A percentile compares a stretch with the other conserved stretches of the same genome.
Conservation (phyloP, 805 yeast genomes). For the Candida incommunis region DNA sequence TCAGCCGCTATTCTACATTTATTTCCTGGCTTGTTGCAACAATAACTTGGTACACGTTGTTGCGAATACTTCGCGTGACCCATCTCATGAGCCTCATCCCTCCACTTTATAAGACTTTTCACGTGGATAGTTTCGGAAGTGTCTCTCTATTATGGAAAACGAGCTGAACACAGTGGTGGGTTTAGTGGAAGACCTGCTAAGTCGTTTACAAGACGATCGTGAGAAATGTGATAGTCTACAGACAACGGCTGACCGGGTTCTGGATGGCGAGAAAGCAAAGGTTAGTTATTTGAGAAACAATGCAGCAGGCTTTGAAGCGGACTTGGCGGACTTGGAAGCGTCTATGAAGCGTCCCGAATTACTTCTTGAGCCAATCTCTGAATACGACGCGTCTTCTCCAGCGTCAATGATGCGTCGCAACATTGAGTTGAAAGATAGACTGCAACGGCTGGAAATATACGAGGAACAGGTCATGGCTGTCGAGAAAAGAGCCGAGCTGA, state of each 20-base stretch:
- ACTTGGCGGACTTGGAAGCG: background rate
- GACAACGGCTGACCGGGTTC: background rate
- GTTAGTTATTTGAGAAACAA: background rate
- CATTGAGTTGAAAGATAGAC: background rate
- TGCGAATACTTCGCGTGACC: no score
- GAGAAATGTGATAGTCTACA: background rate
- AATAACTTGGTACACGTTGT: no score
- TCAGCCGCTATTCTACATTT: no score
- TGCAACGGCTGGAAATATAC: background rate
- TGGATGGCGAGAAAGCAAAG: background rate
- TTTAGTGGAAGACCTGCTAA: background rate
- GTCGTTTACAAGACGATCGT: background rate
- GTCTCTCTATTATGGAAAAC: background rate
- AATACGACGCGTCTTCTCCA: background rate
- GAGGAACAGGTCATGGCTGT: background rate
- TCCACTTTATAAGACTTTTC: no score
- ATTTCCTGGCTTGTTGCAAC: no score
- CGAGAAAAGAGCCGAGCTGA: background rate
- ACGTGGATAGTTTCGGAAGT: no score
- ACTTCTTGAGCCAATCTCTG: background rate
- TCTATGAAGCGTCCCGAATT: background rate
- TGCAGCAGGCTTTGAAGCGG: background rate
- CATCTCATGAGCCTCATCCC: no score
- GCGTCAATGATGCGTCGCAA: background rate
- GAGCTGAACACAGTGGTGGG: background rate